Percentiles rank a stretch among this genome's conserved stretches.
Conservation (phyloP, 73 alveolate species). For the Loxodes magnus region DNA sequence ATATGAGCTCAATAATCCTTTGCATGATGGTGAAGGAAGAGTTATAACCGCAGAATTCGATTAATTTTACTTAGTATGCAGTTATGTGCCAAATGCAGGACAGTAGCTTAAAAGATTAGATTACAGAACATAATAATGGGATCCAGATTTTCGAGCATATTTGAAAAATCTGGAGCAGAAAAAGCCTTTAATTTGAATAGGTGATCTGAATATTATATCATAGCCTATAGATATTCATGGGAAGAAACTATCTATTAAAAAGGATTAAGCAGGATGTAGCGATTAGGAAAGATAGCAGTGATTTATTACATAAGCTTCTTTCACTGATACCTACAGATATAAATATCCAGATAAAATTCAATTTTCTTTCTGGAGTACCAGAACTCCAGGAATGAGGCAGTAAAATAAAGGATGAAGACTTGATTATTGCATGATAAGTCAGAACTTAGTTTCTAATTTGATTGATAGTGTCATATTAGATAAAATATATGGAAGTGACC, state of each 20-base stretch:
- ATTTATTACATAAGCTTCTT: slow-evolving; percentile 41
- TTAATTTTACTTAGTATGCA: slow-evolving; percentile 72
- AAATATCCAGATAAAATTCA: slow-evolving; percentile 63
- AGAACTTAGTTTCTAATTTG: slow-evolving; percentile 22
- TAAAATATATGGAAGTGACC: slow-evolving; percentile 64
- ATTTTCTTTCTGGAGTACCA: slow-evolving; percentile 67
- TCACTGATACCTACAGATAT: slow-evolving; percentile 80
- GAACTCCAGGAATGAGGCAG: slow-evolving; percentile 38
- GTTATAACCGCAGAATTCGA: slow-evolving; percentile 81
- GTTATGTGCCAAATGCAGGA: slow-evolving; percentile 91
- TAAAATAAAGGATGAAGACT: slow-evolving; percentile 90
- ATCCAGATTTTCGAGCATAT: slow-evolving; percentile 54
- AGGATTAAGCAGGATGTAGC: slow-evolving; percentile 75
- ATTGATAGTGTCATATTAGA: slow-evolving; percentile 37
- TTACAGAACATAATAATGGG: slow-evolving; percentile 83
- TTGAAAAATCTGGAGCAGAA: slow-evolving; percentile 35
- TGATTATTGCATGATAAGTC: slow-evolving; percentile 68
- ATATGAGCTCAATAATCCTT: slow-evolving; percentile 55
- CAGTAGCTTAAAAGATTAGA: slow-evolving; percentile 65
- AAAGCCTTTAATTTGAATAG: slow-evolving; percentile 48
- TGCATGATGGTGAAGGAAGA: slow-evolving; percentile 91
- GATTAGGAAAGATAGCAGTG: slow-evolving; percentile 64
- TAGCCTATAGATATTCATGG: slow-evolving; percentile 76
- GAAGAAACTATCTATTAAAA: slow-evolving; percentile 66
- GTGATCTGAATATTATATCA: slow-evolving; percentile 89